Evolutionary conservation across 345 rosid genomes (phyloP).

Genomic region (Pugionium cornutum): DNA sequence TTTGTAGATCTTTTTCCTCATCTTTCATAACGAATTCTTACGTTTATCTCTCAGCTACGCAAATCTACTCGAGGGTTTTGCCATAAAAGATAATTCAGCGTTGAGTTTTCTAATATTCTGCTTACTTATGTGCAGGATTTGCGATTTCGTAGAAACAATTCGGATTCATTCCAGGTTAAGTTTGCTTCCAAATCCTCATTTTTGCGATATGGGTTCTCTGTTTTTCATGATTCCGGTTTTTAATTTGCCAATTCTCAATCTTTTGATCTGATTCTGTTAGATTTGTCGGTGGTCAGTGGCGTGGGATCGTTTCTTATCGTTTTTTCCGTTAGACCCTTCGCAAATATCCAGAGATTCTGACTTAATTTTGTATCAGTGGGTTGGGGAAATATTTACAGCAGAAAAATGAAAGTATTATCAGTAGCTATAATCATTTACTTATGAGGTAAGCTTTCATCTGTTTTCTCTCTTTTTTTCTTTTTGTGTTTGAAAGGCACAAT

Average conservation of each 20-base stretch:
- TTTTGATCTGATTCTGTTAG: constrained; percentile 30
- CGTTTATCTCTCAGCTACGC: constrained; percentile 23
- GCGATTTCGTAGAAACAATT: constrained; percentile 29
- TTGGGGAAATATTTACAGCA: constrained; percentile 69
- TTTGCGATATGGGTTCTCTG: constrained; percentile 20
- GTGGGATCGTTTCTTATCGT: constrained; percentile 21
- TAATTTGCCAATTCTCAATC: neutral
- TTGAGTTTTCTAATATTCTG: constrained; percentile 12
- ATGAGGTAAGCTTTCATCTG: constrained; percentile 60
- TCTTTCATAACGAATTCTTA: constrained; percentile 20
- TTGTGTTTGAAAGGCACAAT: neutral
- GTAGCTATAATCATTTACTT: constrained; percentile 70
- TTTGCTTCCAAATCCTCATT: neutral
- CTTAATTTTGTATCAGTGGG: constrained; percentile 51
- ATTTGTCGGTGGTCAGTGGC: constrained; percentile 29
- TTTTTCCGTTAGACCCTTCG: constrained; percentile 23
- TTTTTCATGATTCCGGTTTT: neutral
- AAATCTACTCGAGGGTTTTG: neutral
- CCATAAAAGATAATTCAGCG: constrained; percentile 12
- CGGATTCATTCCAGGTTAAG: constrained; percentile 35
- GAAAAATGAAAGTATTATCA: constrained; percentile 75
- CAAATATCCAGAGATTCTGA: constrained; percentile 13
- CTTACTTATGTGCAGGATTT: constrained; percentile 28
- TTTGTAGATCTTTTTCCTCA: constrained; percentile 29
- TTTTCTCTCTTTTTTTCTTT: constrained; percentile 1